A percentile compares a stretch with the other conserved stretches of the same genome.
These are phyloP conservation scores for Ganoderma multipileum DNA, from an alignment of 1,284 basidiomycete genomes.

Conservation along the genomic window DNA sequence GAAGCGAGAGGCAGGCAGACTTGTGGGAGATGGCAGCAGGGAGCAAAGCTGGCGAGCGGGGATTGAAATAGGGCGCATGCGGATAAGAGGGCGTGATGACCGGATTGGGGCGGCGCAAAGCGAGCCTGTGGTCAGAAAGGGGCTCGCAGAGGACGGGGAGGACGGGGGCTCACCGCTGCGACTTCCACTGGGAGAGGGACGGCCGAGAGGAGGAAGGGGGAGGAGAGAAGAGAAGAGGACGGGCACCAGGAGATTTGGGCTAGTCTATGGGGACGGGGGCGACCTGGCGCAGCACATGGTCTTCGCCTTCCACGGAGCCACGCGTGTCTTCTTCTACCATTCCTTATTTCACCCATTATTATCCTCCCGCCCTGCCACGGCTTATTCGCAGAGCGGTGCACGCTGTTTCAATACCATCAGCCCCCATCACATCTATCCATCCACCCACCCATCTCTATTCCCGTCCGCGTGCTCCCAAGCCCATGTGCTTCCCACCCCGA, in stretches of 20 bases:
- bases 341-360: conserved; percentile 27
- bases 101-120: conserved; percentile 14
- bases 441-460: conserved; percentile 23
- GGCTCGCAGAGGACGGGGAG: conserved; percentile 2
- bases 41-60: conserved; percentile 37
- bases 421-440: conserved; percentile 33
- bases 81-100: conserved; percentile 30
- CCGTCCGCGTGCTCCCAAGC: conserved; percentile 32
- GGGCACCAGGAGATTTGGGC: conserved; percentile 27
- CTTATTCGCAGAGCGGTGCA: conserved; percentile 28
- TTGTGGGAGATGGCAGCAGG: conserved; percentile 41
- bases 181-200: conserved; percentile 26
- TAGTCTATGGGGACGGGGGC: conserved; percentile 28
- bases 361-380: conserved; percentile 16
- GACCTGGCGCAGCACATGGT: conserved; percentile 36
- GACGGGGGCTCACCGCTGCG: conserved; percentile 28
- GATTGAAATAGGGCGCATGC: conserved; percentile 32
- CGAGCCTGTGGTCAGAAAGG: conserved; percentile 13
- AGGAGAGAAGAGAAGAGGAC: conserved; percentile 28
- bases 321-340: conserved; percentile 31
- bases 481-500: conserved; percentile 30
- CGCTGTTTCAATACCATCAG: conserved; percentile 30
- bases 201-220: conserved; percentile 28
- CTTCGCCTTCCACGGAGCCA: conserved; percentile 34
- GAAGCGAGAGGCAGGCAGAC: conserved; percentile 36